Base-by-base conservation (phyloP, 768 basidiomycete genomes). In the Lactifluus echinatus region DNA sequence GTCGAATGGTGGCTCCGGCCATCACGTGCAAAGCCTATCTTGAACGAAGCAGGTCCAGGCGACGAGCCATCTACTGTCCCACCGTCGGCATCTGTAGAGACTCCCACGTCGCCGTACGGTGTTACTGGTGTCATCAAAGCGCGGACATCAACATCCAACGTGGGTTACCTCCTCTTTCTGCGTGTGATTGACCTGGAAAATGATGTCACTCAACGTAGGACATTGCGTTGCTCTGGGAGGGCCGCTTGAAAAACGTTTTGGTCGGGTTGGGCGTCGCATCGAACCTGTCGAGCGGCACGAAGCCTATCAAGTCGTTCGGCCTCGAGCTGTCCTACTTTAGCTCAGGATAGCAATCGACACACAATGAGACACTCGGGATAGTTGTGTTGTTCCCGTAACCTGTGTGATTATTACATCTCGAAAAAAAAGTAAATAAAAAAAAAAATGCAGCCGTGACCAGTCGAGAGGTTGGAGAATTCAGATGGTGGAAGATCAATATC, bases 281-380 rank as follows among this genome's bases (percentile, higher is more conserved):
- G 3, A 91, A 98, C 68, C 77, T 98, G 14, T 82, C 89, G 2
- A 89, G 82, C 66, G 77, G 89, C 43, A 79, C 85, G 48, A 90
- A 87, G 68, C 93, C 93, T 10, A 92, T 97, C 60, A 85, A 84
- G 68, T 84, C 88, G 11, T 78, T 97, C 40, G 93, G 93, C 4
- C 74, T 97, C n/a, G 93, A 97, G 68, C 75, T 97, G 40, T 90
- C 93, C 36, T 96, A 94, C 69, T 96, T 94, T 66, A 89, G 87
- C 69, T 84, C 87, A 15, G 77, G 67, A 47, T 72, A 66, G 61
- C 44, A n/a, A 19, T 31, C 29, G 21, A 52, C 4, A 11, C 28
- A 21, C n/a, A 19, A 39, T 31, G 17, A 12, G 17, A 46, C 8
- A 36, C 37, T 28, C 15, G 33, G 21, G 17, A 28, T 47, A 31